These are phyloP conservation scores for Penicillium lagena DNA, from an alignment of 495 filamentous ascomycete genomes.

Conservation along the genomic window DNA sequence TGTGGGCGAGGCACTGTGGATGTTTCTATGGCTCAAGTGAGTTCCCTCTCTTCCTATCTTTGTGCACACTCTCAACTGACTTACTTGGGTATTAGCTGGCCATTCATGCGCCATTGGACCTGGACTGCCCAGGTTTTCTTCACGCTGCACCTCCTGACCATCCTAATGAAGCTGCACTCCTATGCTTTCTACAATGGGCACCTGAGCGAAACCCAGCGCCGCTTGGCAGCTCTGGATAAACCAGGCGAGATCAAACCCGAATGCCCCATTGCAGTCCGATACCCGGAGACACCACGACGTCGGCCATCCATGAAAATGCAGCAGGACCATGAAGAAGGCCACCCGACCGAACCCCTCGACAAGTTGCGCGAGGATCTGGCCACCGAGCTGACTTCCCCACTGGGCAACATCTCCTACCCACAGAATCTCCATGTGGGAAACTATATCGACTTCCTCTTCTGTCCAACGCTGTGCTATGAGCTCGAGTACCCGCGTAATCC, in stretches of 20 bases:
- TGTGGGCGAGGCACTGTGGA: constrained; percentile 71
- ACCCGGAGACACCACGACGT: constrained; percentile 55
- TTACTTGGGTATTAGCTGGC: constrained; percentile 45
- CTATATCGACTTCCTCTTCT: constrained; percentile 82
- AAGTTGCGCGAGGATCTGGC: constrained; percentile 82
- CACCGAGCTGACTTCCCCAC: constrained; percentile 79
- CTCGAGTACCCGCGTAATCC: constrained; percentile 86
- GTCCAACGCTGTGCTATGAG: constrained; percentile 96
- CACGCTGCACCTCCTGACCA: constrained; percentile 78
- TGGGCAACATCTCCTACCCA: constrained; percentile 86
- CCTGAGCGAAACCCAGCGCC: constrained; percentile 76
- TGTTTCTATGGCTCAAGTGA: constrained; percentile 74
- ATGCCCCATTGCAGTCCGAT: constrained; percentile 55
- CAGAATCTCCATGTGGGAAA: constrained; percentile 77
- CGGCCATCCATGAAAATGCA: constrained; percentile 24
- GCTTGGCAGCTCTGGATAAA: constrained; percentile 71
- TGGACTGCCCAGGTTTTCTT: constrained; percentile 96
- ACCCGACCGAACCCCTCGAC: constrained; percentile 44
- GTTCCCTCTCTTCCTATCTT: constrained; percentile 11
- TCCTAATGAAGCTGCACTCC: constrained; percentile 98
- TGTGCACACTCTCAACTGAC: constrained; percentile 11
- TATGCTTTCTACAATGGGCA: constrained; percentile 98
- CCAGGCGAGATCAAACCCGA: constrained; percentile 61
- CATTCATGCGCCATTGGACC: constrained; percentile 85
- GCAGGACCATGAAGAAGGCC: constrained; percentile 20